Evolutionary conservation across 805 yeast genomes (phyloP), one percentile per base, ranked within the genome.

Genomic region (Brettanomyces sp.): DNA sequence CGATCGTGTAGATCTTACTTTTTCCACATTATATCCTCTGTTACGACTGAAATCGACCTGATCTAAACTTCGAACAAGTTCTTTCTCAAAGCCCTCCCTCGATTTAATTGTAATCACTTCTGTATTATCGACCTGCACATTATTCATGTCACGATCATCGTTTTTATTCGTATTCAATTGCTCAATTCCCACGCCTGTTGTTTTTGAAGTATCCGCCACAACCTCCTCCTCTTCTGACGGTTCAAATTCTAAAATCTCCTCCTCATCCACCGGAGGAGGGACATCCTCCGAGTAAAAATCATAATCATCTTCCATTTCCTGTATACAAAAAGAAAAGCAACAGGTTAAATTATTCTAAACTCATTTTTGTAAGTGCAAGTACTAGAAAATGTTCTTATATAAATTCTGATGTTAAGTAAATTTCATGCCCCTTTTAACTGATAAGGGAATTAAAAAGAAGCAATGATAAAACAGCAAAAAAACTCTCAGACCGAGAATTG

Each of bases 401-500:
- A 18, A 18, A 18, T 18, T 18, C 18, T 18, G 18, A 18, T 18
- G 18, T 18, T 18, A 18, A 18, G 18, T 18, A 18, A 18, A 18
- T 18, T 18, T 2, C 2, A 18, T 18, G 18, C 18, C 18, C 18
- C 18, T 18, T 18, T 18, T 18, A 18, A 18, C 18, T 18, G 18
- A 18, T 2, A 18, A 18, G 18, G 18, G 18, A 18, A 18, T 18
- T 18, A 18, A 18, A 18, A 18, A 18, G 13, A 32, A 32, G n/a
- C 6, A 14, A 14, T 8, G 36, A 34, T 34, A 36, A 42, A 34
- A 35, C 5, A 43, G 18, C 5, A 13, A 43, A n/a, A 36, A 36
- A 14, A 24, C 68, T 64, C 68, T 67, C 65, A 62, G 63, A 62
- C 68, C 62, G 68, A 67, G 68, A 64, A 63, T 64, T 59, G 68